Percentiles rank a stretch among this genome's conserved stretches.
These are phyloP conservation scores for Lodderomyces margitis DNA, from an alignment of 1,139 yeast species.

Conservation along the genomic window DNA sequence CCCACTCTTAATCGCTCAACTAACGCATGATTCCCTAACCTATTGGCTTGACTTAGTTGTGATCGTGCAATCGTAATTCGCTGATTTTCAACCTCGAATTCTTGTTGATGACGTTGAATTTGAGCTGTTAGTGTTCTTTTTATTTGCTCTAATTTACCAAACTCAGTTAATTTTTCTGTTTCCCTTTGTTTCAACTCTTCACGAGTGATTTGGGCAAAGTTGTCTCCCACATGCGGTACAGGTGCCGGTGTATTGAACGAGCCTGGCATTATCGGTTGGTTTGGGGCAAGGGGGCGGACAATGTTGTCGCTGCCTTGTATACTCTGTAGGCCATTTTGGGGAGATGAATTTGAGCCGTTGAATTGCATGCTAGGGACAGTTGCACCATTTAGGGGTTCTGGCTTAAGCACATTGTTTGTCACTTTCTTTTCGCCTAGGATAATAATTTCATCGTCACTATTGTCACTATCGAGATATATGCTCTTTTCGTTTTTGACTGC, in stretches of 20 bases:
- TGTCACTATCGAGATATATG: constrained; percentile 2
- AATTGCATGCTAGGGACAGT: background rate
- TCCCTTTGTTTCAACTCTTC: constrained; percentile 9
- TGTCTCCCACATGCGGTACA: constrained; percentile 24
- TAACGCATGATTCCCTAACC: constrained; percentile 4
- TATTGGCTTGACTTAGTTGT: constrained; percentile 3
- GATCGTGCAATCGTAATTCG: background rate
- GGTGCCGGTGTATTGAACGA: constrained; percentile 34
- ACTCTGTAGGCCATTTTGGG: no score
- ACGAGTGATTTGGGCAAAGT: constrained; percentile 3
- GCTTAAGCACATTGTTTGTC: constrained; percentile 22
- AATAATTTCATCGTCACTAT: constrained; percentile 21
- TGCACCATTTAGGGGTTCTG: no score
- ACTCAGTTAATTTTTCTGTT: constrained; percentile 5
- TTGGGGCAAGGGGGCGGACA: background rate
- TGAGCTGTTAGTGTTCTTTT: constrained; percentile 1
- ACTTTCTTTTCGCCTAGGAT: constrained; percentile 29
- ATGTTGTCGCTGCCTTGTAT: background rate
- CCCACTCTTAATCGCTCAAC: constrained; percentile 1
- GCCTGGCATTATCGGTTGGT: background rate
- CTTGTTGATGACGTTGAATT: constrained; percentile 3
- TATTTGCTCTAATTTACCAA: constrained; percentile 7
- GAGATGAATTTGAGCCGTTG: background rate
- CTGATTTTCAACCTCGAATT: constrained; percentile 1
- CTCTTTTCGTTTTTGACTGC: background rate